Evolutionary conservation across 148 eudicot genomes (phyloP).

Genomic region (Bassia scoparia): DNA sequence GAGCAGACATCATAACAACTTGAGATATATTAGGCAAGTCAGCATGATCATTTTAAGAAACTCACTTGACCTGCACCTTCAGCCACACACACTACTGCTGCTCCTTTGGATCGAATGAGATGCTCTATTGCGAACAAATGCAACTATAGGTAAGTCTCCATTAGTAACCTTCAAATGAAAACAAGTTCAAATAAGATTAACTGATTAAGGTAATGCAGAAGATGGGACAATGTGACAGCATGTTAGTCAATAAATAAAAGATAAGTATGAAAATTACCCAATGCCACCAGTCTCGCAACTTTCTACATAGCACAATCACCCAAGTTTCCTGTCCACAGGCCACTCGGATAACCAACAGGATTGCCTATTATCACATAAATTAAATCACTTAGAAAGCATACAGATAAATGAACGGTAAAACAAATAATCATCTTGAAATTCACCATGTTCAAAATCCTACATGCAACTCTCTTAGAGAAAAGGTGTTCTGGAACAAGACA

Average conservation of each 20-base stretch:
- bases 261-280: slow-evolving; percentile 56
- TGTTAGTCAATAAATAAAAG: slow-evolving; percentile 2
- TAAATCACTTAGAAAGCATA: background rate
- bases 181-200: slow-evolving; percentile 19
- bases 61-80: slow-evolving; percentile 57
- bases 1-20: background rate
- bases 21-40: background rate
- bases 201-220: slow-evolving; percentile 18
- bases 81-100: slow-evolving; percentile 45
- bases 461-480: background rate
- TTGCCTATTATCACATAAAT: slow-evolving; percentile 47
- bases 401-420: background rate
- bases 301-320: slow-evolving; percentile 93
- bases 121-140: too few relatives aligned
- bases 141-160: slow-evolving; percentile 88
- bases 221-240: slow-evolving; percentile 11
- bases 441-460: background rate
- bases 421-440: background rate
- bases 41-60: slow-evolving; percentile 6
- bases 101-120: slow-evolving; percentile 47
- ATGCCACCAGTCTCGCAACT: slow-evolving; percentile 98
- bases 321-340: slow-evolving; percentile 88
- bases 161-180: slow-evolving; percentile 74
- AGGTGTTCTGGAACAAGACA: background rate
- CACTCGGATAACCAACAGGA: slow-evolving; percentile 86